Evolutionary conservation across 2,329 filamentous ascomycete species (phyloP).

Genomic region (Colletotrichum spinosum): DNA sequence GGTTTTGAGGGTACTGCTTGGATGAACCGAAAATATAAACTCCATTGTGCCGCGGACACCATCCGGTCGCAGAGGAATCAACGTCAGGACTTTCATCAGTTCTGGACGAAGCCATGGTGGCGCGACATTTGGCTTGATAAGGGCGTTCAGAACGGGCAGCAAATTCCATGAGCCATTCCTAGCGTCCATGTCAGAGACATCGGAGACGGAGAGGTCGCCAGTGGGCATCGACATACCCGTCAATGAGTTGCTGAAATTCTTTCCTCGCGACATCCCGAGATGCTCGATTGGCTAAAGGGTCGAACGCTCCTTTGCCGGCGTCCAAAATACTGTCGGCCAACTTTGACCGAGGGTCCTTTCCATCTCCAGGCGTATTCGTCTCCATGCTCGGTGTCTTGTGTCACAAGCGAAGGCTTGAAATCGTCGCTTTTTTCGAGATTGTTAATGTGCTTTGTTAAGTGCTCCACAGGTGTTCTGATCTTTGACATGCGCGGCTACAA

Average conservation of each 20-base stretch:
- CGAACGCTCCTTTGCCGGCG: constrained; percentile 61
- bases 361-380: constrained; percentile 19
- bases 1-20: constrained; percentile 57
- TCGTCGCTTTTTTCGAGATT: not conserved
- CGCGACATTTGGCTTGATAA: constrained; percentile 70
- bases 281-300: constrained; percentile 52
- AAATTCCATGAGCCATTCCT: constrained; percentile 61
- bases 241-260: constrained; percentile 61
- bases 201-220: constrained; percentile 38
- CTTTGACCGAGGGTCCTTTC: constrained; percentile 21
- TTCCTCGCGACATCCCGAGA: constrained; percentile 47
- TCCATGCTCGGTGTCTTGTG: constrained; percentile 26
- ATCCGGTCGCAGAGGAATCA: constrained; percentile 69
- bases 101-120: constrained; percentile 70
- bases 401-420: not conserved
- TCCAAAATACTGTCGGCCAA: constrained; percentile 50
- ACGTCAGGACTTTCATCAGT: constrained; percentile 68
- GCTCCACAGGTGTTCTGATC: not conserved
- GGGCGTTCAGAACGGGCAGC: constrained; percentile 70
- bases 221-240: constrained; percentile 52
- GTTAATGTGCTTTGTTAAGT: not conserved
- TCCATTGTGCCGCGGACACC: constrained; percentile 77
- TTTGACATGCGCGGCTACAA: no score
- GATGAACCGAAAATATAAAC: constrained; percentile 77
- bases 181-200: constrained; percentile 24